Percentiles rank a stretch among this genome's conserved stretches.
phyloP scores from a whole-genome alignment of 441 rosid genomes.

The Flueggea neowawraea region DNA sequence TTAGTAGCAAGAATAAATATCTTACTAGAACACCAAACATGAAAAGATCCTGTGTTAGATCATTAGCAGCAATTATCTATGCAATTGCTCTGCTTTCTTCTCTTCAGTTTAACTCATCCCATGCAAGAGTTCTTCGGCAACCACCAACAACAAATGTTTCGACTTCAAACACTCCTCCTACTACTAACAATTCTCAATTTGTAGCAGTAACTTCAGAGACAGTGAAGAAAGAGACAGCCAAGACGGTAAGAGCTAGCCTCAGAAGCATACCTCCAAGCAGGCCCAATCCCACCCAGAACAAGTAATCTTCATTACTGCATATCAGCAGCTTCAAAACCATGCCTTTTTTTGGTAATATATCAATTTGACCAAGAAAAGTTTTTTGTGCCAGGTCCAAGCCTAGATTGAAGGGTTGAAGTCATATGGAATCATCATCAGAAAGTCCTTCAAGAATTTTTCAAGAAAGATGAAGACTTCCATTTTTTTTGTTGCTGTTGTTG shows the following conservation, averaged over 20 bases:
- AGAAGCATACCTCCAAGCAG: constrained; percentile 14
- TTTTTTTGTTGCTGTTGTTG: no score
- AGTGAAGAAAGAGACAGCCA: background rate
- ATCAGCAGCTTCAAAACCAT: no score
- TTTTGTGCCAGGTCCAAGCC: no score
- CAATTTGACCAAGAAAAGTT: no score
- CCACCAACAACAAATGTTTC: background rate
- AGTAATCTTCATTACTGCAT: constrained; percentile 1
- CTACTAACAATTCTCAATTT: background rate
- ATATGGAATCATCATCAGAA: no score
- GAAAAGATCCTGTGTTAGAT: background rate
- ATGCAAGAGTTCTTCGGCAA: background rate
- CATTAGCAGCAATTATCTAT: background rate
- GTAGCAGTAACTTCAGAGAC: background rate
- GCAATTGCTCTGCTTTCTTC: background rate
- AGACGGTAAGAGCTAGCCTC: constrained; percentile 4
- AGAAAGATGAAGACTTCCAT: no score
- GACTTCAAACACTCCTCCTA: no score
- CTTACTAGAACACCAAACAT: background rate
- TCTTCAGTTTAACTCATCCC: background rate
- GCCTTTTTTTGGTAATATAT: no score
- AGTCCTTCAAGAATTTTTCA: no score
- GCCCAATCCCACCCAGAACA: constrained; percentile 12
- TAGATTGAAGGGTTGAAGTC: no score
- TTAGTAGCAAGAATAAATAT: no score